Percentiles rank a stretch among this genome's conserved stretches.
Evolutionary conservation across 495 filamentous ascomycete species (phyloP).

Genomic region (Sabuloglossum arenarium): DNA sequence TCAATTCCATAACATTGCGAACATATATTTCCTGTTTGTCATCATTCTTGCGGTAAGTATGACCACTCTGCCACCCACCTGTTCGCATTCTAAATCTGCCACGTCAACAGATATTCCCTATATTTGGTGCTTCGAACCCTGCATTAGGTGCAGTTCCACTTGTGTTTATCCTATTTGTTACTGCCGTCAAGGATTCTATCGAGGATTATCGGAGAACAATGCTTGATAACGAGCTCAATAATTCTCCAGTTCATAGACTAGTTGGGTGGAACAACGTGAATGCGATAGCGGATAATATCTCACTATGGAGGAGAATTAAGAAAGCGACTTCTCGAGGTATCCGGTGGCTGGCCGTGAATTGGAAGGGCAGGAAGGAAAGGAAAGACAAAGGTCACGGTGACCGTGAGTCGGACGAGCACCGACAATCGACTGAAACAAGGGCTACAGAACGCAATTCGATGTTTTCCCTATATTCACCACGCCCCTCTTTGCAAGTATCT

Average conservation of each 20-base stretch:
- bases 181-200: slow-evolving; percentile 87
- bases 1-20: slow-evolving; percentile 97
- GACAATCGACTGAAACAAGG: slow-evolving; percentile 44
- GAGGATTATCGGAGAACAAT: slow-evolving; percentile 91
- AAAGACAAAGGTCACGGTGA: slow-evolving; percentile 18
- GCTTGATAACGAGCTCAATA: slow-evolving; percentile 88
- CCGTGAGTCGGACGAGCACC: slow-evolving; percentile 28
- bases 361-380: slow-evolving; percentile 23
- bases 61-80: not conserved
- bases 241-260: slow-evolving; percentile 80
- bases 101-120: slow-evolving; percentile 59
- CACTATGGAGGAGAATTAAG: slow-evolving; percentile 74
- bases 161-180: slow-evolving; percentile 85
- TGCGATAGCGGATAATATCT: slow-evolving; percentile 66
- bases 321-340: slow-evolving; percentile 61
- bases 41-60: slow-evolving; percentile 81
- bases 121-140: slow-evolving; percentile 84
- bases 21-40: slow-evolving; percentile 92
- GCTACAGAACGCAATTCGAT: slow-evolving; percentile 37
- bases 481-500: not conserved
- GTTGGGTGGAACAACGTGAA: slow-evolving; percentile 88
- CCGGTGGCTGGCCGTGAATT: slow-evolving; percentile 31
- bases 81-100: slow-evolving; percentile 1
- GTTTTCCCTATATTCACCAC: slow-evolving; percentile 17
- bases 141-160: slow-evolving; percentile 78